Evolutionary conservation across 2,329 filamentous ascomycete species (phyloP), one percentile per base, ranked within the genome.

Genomic region (Xylariales sp.): DNA sequence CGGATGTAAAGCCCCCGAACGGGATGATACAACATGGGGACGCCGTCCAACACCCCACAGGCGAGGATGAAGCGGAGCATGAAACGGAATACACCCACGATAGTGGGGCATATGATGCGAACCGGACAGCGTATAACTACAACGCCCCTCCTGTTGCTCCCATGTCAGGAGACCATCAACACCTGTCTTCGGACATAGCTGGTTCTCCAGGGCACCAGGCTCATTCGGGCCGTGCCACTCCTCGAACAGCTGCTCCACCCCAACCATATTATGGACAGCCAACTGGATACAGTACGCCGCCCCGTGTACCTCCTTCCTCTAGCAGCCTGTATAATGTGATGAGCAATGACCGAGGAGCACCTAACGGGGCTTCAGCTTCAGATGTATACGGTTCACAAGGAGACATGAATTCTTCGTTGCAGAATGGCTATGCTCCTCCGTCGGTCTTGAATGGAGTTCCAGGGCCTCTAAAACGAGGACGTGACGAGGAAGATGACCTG

Each of bases 311-410:
- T 50, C 85, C 89, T 67, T 86, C 91, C 3, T 90, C 92, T 0
- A 94, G 93, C 83, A 97, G 90, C 77, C 83, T 97, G 58, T 97
- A 97, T 85, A 97, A 90, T 79, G 91, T 97, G 70, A 94, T 97
- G 83, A 94, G 91, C 78, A 93, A 93, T 77, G 91, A 93, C 67
- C 88, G 93, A 32, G 88, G 84, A 36, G 80, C 88, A 10, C 83
- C 87, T 18, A 93, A 93, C 72, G 91, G 91, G n/a, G 86, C 84
- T 36, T 80, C 88, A 12, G 81, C 86, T 23, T 86, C 86, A 57
- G 93, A 97, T 72, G 87, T 90, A 6, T 97, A 97, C 77, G 86
- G 88, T 41, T 85, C 89, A 16, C 85, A 91, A 30, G 82, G 86
- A 5, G 90, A 92, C 73, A 83, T 90, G 79, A 79, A 80, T 48